Conservation (phyloP, 495 filamentous ascomycete species). For the Achaetomiella virescens region DNA sequence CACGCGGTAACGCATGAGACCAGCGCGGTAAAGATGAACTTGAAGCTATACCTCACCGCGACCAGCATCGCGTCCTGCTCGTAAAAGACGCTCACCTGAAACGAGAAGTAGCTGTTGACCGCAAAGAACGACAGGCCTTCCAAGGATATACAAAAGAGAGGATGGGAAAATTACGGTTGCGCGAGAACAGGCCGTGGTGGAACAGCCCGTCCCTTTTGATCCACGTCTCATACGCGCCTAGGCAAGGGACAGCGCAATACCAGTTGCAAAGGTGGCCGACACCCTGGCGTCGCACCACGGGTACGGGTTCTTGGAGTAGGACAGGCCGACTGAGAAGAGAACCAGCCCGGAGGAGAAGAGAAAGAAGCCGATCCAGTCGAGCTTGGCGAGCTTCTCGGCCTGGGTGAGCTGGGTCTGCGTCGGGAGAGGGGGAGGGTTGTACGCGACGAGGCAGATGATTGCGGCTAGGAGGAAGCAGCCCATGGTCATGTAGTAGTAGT, state of each 20-base stretch:
- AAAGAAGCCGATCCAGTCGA: slow-evolving; percentile 34
- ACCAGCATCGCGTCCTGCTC: slow-evolving; percentile 24
- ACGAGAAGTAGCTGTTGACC: slow-evolving; percentile 35
- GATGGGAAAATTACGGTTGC: slow-evolving; percentile 29
- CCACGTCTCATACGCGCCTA: slow-evolving; percentile 24
- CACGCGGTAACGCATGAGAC: slow-evolving; percentile 15
- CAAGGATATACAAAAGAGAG: slow-evolving; percentile 24
- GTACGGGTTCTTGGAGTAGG: slow-evolving; percentile 34
- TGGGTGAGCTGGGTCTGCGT: slow-evolving; percentile 14
- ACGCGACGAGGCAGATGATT: slow-evolving; percentile 17
- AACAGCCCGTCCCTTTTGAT: slow-evolving; percentile 35
- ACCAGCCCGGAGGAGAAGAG: slow-evolving; percentile 26
- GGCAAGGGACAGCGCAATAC: slow-evolving; percentile 15
- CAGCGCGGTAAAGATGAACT: slow-evolving; percentile 18
- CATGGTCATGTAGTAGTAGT: slow-evolving; percentile 28
- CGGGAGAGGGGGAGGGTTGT: slow-evolving; percentile 22
- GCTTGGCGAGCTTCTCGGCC: slow-evolving; percentile 23
- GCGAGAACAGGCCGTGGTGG: slow-evolving; percentile 31
- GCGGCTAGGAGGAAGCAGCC: slow-evolving; percentile 17
- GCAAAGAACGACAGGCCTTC: slow-evolving; percentile 35
- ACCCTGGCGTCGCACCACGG: slow-evolving; percentile 28
- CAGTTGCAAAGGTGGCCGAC: slow-evolving; percentile 27
- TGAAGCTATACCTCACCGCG: slow-evolving; percentile 23
- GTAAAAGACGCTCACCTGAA: slow-evolving; percentile 27
- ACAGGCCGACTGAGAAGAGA: slow-evolving; percentile 30